Evolutionary conservation across 805 yeast genomes (phyloP), one percentile per base, ranked within the genome.

Genomic region (Soucietia sequanensis): DNA sequence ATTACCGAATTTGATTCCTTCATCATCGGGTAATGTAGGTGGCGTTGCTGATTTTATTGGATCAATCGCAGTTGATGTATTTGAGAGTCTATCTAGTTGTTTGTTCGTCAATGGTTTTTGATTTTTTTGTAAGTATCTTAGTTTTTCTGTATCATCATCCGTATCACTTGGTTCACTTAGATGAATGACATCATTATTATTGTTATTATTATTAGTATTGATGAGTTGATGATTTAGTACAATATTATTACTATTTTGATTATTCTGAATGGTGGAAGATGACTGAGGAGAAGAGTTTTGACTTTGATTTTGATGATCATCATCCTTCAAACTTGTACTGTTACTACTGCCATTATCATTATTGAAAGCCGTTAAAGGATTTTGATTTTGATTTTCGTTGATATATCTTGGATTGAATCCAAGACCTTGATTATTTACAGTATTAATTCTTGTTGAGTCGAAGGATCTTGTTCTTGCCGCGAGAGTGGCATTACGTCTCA

Each of bases 401-500:
- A 14, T 6, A 17, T 15, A 20, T 13, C 14, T 14, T 2, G 16
- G 23, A 4, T 20, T 22, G 14, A 41, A 30, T 3, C 70, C 72
- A 26, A 64, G 46, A 20, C 59, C 60, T 30, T 54, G 58, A 39
- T 63, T 61, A 23, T 44, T 51, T 6, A 20, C 42, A 6, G 55
- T 52, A 31, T 43, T 54, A 13, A 38, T 24, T 24, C 30, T 31
- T 12, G 63, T 61, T 13, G 59, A 41, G 39, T 57, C 62, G 18
- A 46, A 34, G 13, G 61, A 55, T 23, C 44, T 56, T 10, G 74
- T 63, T 23, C 75, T 58, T 1, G 82, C 81, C 15, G 84, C 80
- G 33, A 82, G 52, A 2, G 93, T 84, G 6, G 83, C 80, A 0
- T 89, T 78, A 41, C 96, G 70, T 50, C 99, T 77, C 84, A 89